Conservation (phyloP, 805 yeast species). For the Metschnikowia peoriensis region DNA sequence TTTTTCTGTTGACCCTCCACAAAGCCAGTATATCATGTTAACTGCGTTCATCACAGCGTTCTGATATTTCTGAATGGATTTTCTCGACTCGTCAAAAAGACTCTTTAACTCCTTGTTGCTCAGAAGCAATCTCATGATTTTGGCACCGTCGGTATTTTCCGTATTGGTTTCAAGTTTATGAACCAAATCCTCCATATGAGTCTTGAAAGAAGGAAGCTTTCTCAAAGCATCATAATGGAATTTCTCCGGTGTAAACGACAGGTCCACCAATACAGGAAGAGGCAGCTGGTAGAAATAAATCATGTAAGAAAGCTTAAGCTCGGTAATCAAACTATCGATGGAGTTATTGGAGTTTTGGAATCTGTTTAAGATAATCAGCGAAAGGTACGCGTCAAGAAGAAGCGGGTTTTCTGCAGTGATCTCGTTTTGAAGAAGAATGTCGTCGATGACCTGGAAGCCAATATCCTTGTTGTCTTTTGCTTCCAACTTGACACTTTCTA, state of each 20-base stretch:
- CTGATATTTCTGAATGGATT: constrained; percentile 25
- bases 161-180: constrained; percentile 8
- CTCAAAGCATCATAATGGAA: constrained; percentile 27
- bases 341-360: constrained; percentile 41
- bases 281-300: constrained; percentile 41
- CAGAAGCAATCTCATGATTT: constrained; percentile 18
- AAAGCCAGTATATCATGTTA: constrained; percentile 23
- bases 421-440: constrained; percentile 30
- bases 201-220: constrained; percentile 38
- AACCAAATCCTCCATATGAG: constrained; percentile 26
- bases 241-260: constrained; percentile 6
- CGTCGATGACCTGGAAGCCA: constrained; percentile 33
- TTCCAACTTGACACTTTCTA: constrained; percentile 32
- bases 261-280: constrained; percentile 24
- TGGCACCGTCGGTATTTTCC: constrained; percentile 8
- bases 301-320: constrained; percentile 38
- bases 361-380: constrained; percentile 31
- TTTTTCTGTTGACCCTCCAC: constrained; percentile 21
- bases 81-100: constrained; percentile 18
- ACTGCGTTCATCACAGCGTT: constrained; percentile 26
- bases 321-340: constrained; percentile 38
- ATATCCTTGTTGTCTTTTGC: constrained; percentile 32
- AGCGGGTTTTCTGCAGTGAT: constrained; percentile 20
- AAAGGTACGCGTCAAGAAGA: constrained; percentile 24
- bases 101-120: constrained; percentile 15